These are phyloP conservation scores for Naganishia friedmannii DNA, from an alignment of 768 basidiomycete genomes.

Conservation along the genomic window DNA sequence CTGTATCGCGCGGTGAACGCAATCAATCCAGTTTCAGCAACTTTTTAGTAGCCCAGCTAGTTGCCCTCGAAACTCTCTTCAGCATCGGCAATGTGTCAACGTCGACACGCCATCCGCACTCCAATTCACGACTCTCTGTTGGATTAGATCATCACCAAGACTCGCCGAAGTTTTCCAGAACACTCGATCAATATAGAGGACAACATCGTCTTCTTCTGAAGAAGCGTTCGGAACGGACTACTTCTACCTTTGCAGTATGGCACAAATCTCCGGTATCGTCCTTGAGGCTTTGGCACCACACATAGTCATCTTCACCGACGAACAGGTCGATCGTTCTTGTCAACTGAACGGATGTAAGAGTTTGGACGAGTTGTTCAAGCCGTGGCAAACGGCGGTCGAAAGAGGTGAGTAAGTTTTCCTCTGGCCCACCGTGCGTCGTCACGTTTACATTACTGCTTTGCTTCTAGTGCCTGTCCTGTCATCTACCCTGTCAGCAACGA, in stretches of 20 bases:
- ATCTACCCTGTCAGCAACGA: conserved; percentile 44
- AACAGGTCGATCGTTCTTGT: conserved; percentile 45
- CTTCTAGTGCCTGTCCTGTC: conserved; percentile 48
- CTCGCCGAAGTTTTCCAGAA: too few species aligned
- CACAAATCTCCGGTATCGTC: conserved; percentile 13
- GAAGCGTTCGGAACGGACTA: too few species aligned
- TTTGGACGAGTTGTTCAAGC: conserved; percentile 48
- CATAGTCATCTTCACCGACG: conserved; percentile 47
- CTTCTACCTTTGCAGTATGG: background rate
- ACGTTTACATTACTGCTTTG: background rate
- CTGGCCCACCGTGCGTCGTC: background rate
- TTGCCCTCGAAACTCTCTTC: too few species aligned
- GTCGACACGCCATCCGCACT: too few species aligned
- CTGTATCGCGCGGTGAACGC: too few species aligned
- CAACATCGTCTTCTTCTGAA: too few species aligned
- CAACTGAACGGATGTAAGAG: conserved; percentile 49
- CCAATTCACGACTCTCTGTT: too few species aligned
- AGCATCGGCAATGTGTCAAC: too few species aligned
- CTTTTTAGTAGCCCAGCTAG: too few species aligned
- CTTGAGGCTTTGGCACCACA: conserved; percentile 48
- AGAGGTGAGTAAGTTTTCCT: conserved; percentile 37
- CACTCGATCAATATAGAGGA: too few species aligned
- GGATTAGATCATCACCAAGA: too few species aligned
- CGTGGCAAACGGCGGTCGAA: conserved; percentile 49
- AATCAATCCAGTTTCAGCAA: too few species aligned